phyloP scores from a whole-genome alignment of 2,329 filamentous ascomycete genomes.

The Akanthomyces uredinophilus region DNA sequence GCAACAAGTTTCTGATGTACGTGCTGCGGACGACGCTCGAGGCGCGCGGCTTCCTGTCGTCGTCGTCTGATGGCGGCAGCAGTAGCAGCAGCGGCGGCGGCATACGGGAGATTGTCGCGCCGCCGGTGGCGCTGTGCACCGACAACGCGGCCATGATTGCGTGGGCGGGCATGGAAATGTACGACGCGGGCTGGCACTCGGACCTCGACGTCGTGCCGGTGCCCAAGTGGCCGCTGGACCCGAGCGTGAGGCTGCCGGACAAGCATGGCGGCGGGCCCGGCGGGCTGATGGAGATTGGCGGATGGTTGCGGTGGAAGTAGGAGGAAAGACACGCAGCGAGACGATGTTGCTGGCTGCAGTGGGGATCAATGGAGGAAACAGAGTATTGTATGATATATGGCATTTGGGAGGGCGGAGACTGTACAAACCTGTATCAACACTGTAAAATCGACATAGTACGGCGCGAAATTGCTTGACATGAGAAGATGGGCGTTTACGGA shows the following conservation, averaged over 20 bases:
- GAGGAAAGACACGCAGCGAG: not conserved
- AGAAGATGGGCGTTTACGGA: not conserved
- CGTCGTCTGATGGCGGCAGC: slow-evolving; percentile 32
- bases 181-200: slow-evolving; percentile 65
- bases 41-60: slow-evolving; percentile 55
- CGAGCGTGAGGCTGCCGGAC: slow-evolving; percentile 20
- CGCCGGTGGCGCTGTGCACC: slow-evolving; percentile 75
- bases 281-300: slow-evolving; percentile 59
- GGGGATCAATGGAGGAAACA: not conserved
- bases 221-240: slow-evolving; percentile 71
- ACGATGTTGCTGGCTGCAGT: not conserved
- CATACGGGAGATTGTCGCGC: slow-evolving; percentile 54
- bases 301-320: slow-evolving; percentile 35
- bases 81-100: not conserved
- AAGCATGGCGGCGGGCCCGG: slow-evolving; percentile 29
- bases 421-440: slow-evolving; percentile 7
- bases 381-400: not conserved
- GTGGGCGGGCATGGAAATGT: slow-evolving; percentile 94
- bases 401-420: not conserved
- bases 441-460: slow-evolving; percentile 1
- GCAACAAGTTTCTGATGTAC: slow-evolving; percentile 71
- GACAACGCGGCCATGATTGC: slow-evolving; percentile 98
- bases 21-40: slow-evolving; percentile 56
- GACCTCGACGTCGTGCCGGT: slow-evolving; percentile 55
- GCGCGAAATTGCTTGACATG: not conserved